Percentiles rank a stretch among this genome's conserved stretches.
Evolutionary conservation across 176 grass and related monocot species (phyloP).

Genomic region (Rhynchospora pubera): DNA sequence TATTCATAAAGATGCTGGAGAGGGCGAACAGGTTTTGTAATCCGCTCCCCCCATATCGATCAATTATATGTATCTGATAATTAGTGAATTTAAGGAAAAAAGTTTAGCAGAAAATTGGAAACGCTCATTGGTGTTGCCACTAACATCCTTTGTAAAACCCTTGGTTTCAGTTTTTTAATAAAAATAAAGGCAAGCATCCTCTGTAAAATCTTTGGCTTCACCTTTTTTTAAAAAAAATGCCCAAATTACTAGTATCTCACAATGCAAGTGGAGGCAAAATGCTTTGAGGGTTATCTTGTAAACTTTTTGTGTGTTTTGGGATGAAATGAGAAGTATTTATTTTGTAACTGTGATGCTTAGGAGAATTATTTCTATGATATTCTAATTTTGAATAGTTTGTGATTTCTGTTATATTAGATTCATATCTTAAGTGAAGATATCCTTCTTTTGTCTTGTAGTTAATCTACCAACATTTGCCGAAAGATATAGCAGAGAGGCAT

Average conservation of each 20-base stretch:
- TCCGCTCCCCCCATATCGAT: background rate
- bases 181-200: background rate
- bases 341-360: background rate
- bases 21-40: slow-evolving; percentile 60
- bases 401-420: background rate
- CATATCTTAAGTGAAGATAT: slow-evolving; percentile 8
- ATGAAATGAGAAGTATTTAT: background rate
- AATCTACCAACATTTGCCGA: slow-evolving; percentile 79
- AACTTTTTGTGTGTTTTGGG: background rate
- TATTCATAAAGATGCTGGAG: slow-evolving; percentile 69
- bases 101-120: background rate
- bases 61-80: background rate
- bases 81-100: background rate
- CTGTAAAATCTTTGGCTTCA: background rate
- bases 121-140: background rate
- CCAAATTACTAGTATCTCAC: background rate
- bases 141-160: background rate
- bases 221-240: background rate
- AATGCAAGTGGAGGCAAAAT: background rate
- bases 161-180: background rate
- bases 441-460: slow-evolving; percentile 42
- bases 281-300: background rate
- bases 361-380: background rate
- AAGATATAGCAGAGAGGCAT: slow-evolving; percentile 76
- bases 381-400: background rate